Base-by-base conservation (phyloP, 2,329 filamentous ascomycete genomes). In the Cladobotryum protrusum region DNA sequence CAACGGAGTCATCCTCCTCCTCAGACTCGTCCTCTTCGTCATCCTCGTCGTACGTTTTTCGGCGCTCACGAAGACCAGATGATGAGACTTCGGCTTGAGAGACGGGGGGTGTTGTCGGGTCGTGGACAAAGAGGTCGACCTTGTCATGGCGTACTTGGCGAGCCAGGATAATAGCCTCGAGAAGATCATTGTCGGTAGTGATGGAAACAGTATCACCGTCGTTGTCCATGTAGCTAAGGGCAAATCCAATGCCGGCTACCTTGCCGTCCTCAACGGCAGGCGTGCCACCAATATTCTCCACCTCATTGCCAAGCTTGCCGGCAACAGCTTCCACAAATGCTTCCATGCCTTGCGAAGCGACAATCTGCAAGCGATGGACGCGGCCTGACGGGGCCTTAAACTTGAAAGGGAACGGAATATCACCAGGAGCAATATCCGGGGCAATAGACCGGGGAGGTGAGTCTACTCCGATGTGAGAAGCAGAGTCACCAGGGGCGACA, bases 121-220 rank as follows among this genome's bases (percentile, higher is more conserved):
- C 87, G 66, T 99, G 93, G 12, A 97, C 91, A 61, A 96, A 97
- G 14, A 99, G 78, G 62, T 99, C 93, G 17, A 99, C 93, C 77
- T 99, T 99, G 59, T 97, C 93, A 42, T 83, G 84, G 58, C 77
- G 82, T 42, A 81, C 78, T 52, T 87, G 83, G 53, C 89, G 85
- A 4, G 92, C 89, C 24, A 97, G 79, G 17, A 85, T 77, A 57
- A 99, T 89, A 2, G 93, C 90, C 69, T 99, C 93, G 2, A 93
- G 72, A 39, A 99, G 79, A 65, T 99, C 93, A 57, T 92, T 86
- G 63, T 97, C 90, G 0, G 92, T 95, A 11, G 93, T 99, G 65
- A 99, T 96, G 37, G 91, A 96, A 14, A 99, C 90, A 1, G 89
- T 91, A 65, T 99, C 93, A 50, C 93, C 92, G 65, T 99, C 93